These are phyloP conservation scores for Pulveroboletus ravenelii DNA, from an alignment of 768 basidiomycete species.

Conservation along the genomic window DNA sequence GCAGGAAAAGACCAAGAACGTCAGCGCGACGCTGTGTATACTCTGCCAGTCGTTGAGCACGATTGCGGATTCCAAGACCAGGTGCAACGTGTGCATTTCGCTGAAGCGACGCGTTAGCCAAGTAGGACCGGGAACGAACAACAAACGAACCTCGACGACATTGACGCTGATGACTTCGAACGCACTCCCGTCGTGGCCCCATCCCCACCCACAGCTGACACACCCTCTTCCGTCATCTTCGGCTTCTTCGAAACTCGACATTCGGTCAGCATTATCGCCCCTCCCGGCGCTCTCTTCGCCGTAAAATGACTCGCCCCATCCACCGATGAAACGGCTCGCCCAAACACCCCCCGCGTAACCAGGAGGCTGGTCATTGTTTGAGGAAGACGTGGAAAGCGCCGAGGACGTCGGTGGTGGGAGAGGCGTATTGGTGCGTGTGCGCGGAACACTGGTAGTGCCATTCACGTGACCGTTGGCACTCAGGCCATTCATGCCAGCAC, in stretches of 20 bases:
- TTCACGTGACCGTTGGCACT: constrained; percentile 29
- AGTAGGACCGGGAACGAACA: background rate
- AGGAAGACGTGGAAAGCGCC: constrained; percentile 23
- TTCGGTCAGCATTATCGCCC: constrained; percentile 23
- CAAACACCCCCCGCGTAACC: constrained; percentile 30
- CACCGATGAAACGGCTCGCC: constrained; percentile 40
- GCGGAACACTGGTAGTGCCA: constrained; percentile 26
- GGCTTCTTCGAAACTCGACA: constrained; percentile 31
- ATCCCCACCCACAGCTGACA: constrained; percentile 73
- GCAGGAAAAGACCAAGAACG: constrained; percentile 31
- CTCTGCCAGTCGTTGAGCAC: constrained; percentile 62
- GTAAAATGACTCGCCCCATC: constrained; percentile 35
- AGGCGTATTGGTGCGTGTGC: constrained; percentile 29
- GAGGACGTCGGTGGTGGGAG: constrained; percentile 21
- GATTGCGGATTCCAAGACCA: constrained; percentile 57
- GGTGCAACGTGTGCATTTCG: constrained; percentile 46
- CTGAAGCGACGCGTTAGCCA: constrained; percentile 30
- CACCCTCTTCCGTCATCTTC: constrained; percentile 59
- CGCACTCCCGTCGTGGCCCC: constrained; percentile 71
- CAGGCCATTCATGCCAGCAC: constrained; percentile 8
- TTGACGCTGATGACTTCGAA: constrained; percentile 64
- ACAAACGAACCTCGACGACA: constrained; percentile 54
- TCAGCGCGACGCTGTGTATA: constrained; percentile 58
- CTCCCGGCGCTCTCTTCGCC: constrained; percentile 29
- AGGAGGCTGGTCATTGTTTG: constrained; percentile 19